These are phyloP conservation scores for Babesia divergens DNA, from an alignment of 169 alveolate genomes.

Conservation along the genomic window DNA sequence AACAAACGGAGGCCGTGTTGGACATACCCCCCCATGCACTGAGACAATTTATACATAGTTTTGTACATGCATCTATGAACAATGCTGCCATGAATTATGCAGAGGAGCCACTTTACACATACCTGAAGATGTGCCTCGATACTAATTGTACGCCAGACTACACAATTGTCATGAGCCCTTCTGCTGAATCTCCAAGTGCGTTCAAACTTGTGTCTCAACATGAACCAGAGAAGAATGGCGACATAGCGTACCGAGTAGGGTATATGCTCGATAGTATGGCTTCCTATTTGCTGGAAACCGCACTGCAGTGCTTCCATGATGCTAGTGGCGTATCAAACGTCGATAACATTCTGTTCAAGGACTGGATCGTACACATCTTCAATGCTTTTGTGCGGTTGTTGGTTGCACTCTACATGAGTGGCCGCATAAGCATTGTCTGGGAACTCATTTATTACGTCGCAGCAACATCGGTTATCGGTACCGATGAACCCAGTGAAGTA, in stretches of 20 bases:
- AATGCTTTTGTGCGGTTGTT: slow-evolving; percentile 13
- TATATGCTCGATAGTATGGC: not conserved
- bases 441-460: slow-evolving; percentile 24
- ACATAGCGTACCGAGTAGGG: not conserved
- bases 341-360: slow-evolving; percentile 32
- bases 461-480: not conserved
- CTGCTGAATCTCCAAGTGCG: not conserved
- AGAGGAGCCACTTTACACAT: not conserved
- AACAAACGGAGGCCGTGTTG: not conserved
- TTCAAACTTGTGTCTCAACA: not conserved
- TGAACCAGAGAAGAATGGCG: not conserved
- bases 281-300: slow-evolving; percentile 23
- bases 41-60: not conserved
- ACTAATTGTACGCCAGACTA: not conserved
- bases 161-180: not conserved
- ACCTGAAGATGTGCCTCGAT: not conserved
- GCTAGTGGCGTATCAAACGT: not conserved
- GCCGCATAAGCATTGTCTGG: slow-evolving; percentile 11
- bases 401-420: slow-evolving; percentile 6
- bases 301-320: slow-evolving; percentile 20
- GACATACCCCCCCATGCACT: not conserved
- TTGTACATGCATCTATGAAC: slow-evolving; percentile 27
- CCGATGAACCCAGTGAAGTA: not conserved
- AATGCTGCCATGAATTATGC: not conserved
- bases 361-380: slow-evolving; percentile 30